Percentiles rank a stretch among this genome's conserved stretches.
phyloP scores from a whole-genome alignment of 208 protist species.

The Trypanosoma grayi region DNA sequence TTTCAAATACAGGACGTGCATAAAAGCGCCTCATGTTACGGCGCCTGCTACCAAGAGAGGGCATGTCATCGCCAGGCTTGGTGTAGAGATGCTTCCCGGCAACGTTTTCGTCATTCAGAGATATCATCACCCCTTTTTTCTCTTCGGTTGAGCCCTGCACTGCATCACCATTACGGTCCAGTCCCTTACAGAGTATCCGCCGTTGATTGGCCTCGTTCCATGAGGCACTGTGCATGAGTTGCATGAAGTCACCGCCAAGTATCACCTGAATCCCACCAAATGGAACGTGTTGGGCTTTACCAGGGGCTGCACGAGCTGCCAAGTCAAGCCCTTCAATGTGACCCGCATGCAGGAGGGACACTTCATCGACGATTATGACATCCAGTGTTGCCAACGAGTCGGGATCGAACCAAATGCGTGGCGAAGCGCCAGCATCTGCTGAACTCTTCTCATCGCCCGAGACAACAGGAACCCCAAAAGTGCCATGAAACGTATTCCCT shows the following conservation, averaged over 20 bases:
- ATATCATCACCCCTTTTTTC: background rate
- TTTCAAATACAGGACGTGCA: constrained; percentile 58
- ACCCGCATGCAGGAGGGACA: constrained; percentile 66
- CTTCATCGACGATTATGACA: constrained; percentile 80
- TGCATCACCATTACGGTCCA: constrained; percentile 1
- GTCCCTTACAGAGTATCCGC: constrained; percentile 4
- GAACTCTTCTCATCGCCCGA: constrained; percentile 9
- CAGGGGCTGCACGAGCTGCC: constrained; percentile 27
- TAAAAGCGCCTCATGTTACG: constrained; percentile 25
- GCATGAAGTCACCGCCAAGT: constrained; percentile 85
- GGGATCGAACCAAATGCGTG: constrained; percentile 14
- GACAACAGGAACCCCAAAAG: constrained; percentile 50
- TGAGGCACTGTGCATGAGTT: constrained; percentile 36
- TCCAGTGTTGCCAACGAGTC: constrained; percentile 34
- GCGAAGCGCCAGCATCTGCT: background rate
- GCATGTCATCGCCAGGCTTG: background rate
- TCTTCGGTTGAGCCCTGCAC: background rate
- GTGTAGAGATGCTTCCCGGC: background rate
- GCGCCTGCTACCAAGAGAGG: constrained; percentile 3
- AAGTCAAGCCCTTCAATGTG: constrained; percentile 51
- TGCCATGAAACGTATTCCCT: constrained; percentile 79
- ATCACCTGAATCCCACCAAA: constrained; percentile 89
- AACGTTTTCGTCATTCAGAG: background rate
- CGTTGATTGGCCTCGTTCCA: background rate
- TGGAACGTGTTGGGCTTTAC: constrained; percentile 25